Base-by-base conservation (phyloP, 345 rosid genomes). In the Ricinus communis region DNA sequence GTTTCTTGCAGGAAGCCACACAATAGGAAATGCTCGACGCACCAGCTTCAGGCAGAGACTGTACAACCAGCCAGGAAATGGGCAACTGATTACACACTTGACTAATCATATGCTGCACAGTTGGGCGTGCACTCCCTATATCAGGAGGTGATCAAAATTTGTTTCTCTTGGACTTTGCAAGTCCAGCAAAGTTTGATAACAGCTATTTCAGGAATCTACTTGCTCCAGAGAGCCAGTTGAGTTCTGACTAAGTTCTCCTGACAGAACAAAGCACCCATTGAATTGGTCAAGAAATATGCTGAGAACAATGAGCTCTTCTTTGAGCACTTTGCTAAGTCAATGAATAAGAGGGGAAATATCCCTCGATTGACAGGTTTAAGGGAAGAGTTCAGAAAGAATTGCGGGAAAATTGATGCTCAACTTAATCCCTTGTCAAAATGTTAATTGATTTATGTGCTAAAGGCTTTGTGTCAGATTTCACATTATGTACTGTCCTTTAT, bases 41-140 rank as follows among this genome's bases (percentile, higher is more conserved):
- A 85, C 91, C 28, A 84, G 86, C 82, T 94, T 94, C 85, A 86
- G 96, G 78, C 97, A 94, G 84, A 91, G 97, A 61, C 85, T 94
- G 14, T 94, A 91, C 88, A 77, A 77, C 76, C 80, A 77, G 52
- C 28, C 80, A 12, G 96, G 95, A 61, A 87, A 90, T n/a, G 93
- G 91, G 8, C 81, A 80, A 66, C 97, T 12, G 97, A 91, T 82
- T 70, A 16, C 70, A 67, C 76, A 1, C 70, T 77, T 13, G 63
- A 66, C 3, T 49, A 25, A 46, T 71, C 80, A 62, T 72, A 51
- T 62, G 80, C 80, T 43, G 72, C 76, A 19, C 65, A 66, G 36
- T 33, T 77, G 31, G 62, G 72, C 5, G 13, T 12, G 31, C 54
- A 66, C 18, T 76, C 66, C 80, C 76, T 5, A 52, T 73, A 59